Evolutionary conservation across 345 rosid genomes (phyloP).

Genomic region (Geranium rotundifolium): DNA sequence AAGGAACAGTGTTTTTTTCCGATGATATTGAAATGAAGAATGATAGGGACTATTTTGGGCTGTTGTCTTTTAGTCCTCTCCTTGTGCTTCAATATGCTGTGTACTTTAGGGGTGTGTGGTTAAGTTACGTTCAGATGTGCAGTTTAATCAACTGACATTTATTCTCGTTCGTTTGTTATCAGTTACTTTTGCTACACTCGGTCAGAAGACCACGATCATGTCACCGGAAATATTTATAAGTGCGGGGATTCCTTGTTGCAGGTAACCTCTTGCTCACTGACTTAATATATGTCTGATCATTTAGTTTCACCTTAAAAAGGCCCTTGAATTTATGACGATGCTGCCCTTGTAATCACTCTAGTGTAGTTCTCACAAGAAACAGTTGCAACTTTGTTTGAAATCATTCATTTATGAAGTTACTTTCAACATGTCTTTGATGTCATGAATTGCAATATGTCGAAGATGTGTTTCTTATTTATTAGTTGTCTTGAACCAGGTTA

Average conservation of each 20-base stretch:
- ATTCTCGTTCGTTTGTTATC: constrained; percentile 14
- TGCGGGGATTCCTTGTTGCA: constrained; percentile 98
- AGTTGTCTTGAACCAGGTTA: constrained; percentile 35
- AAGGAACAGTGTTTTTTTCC: too few relatives aligned
- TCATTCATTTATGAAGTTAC: too few relatives aligned
- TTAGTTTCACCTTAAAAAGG: not conserved
- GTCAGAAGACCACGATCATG: constrained; percentile 96
- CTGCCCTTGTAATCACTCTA: not conserved
- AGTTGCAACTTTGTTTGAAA: too few relatives aligned
- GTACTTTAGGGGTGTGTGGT: not conserved
- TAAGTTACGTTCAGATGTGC: not conserved
- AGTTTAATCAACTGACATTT: constrained; percentile 1
- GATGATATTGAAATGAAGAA: too few relatives aligned
- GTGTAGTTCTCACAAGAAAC: not conserved
- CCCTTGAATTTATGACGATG: not conserved
- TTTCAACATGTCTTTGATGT: too few relatives aligned
- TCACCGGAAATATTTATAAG: constrained; percentile 88
- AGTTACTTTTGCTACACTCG: constrained; percentile 84
- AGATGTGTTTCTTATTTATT: constrained; percentile 1
- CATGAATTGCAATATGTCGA: not conserved
- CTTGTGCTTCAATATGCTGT: too few relatives aligned
- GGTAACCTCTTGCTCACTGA: constrained; percentile 33
- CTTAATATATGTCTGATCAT: constrained; percentile 10
- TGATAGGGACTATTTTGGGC: too few relatives aligned
- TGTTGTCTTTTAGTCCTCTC: not conserved